phyloP scores from a whole-genome alignment of 441 rosid genomes.

The Populus tomentosa region DNA sequence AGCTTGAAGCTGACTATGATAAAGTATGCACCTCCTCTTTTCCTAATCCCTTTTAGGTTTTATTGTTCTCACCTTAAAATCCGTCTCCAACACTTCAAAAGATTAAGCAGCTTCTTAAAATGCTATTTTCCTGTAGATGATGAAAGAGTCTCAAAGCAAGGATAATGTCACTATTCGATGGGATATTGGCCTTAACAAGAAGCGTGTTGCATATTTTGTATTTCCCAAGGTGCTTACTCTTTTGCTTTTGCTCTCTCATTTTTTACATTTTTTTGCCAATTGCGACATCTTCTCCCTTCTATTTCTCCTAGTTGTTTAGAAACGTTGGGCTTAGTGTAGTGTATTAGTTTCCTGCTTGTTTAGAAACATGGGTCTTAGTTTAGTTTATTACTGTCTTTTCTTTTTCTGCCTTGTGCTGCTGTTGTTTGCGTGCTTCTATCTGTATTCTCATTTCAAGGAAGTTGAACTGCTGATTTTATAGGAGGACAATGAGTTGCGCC shows the following conservation, averaged over 20 bases:
- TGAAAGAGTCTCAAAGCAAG: conserved; percentile 99
- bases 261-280: neutral
- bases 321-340: neutral
- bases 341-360: neutral
- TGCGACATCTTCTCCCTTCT: neutral
- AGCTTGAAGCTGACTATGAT: conserved; percentile 99
- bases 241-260: neutral
- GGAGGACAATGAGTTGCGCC: conserved; percentile 98
- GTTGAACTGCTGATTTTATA: conserved; percentile 29
- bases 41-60: neutral
- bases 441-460: conserved; percentile 5
- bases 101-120: conserved; percentile 12
- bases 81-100: neutral
- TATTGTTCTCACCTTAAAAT: neutral
- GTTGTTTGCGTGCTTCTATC: conserved; percentile 4
- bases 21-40: conserved; percentile 45
- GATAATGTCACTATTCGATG: conserved; percentile 93
- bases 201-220: conserved; percentile 89
- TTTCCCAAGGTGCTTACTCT: conserved; percentile 77
- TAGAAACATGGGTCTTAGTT: neutral
- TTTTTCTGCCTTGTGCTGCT: neutral
- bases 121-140: conserved; percentile 54
- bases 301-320: neutral
- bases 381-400: neutral
- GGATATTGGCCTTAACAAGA: conserved; percentile 99